A percentile compares a stretch with the other conserved stretches of the same genome.
These are phyloP conservation scores for Cucumis cinereus DNA, from an alignment of 306 rosid species.

Conservation along the genomic window DNA sequence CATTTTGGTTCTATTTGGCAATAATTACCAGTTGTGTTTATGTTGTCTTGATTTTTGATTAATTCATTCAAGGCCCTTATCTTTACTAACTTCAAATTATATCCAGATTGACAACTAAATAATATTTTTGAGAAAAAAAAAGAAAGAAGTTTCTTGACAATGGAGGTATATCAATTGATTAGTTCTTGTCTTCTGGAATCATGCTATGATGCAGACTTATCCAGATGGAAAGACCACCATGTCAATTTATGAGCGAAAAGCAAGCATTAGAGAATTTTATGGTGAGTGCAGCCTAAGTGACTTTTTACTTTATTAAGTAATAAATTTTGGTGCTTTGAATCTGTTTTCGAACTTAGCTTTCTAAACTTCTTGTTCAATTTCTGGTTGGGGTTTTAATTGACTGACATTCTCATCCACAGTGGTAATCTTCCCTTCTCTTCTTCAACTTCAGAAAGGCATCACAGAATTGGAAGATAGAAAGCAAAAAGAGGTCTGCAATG, in stretches of 20 bases:
- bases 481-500: constrained; percentile 44
- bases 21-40: neutral
- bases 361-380: neutral
- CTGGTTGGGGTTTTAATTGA: neutral
- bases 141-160: neutral
- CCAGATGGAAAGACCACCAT: constrained; percentile 78
- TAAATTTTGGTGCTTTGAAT: neutral
- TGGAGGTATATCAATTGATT: neutral
- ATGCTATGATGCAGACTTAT: constrained; percentile 45
- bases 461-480: constrained; percentile 84
- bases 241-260: constrained; percentile 75
- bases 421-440: constrained; percentile 68
- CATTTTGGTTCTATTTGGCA: neutral
- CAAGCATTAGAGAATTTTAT: constrained; percentile 71
- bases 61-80: neutral
- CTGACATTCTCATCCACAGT: constrained; percentile 25
- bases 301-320: neutral
- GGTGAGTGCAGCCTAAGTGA: constrained; percentile 31
- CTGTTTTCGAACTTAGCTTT: neutral
- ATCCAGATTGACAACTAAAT: neutral
- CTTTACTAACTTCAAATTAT: neutral
- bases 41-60: neutral
- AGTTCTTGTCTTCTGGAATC: constrained; percentile 12
- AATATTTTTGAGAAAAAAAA: no score
- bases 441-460: constrained; percentile 84